A percentile compares a stretch with the other conserved stretches of the same genome.
These are phyloP conservation scores for Boletellus sp. DNA, from an alignment of 768 basidiomycete species.

Conservation along the genomic window DNA sequence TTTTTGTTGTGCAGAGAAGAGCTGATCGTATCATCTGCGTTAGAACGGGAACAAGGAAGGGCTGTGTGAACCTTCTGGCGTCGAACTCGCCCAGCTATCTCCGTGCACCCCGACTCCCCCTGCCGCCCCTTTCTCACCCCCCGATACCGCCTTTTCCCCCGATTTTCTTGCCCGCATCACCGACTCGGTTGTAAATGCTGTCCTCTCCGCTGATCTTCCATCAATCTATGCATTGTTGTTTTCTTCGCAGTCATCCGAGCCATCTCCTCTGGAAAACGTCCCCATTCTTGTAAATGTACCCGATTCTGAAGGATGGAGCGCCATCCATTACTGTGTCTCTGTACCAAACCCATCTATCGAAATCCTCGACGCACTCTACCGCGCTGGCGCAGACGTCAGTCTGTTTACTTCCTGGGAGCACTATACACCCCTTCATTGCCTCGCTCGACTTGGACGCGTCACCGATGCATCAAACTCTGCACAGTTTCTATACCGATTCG, in stretches of 20 bases:
- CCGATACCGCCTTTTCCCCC: conserved; percentile 33
- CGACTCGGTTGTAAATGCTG: conserved; percentile 51
- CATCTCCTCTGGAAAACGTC: conserved; percentile 35
- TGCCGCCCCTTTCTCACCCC: conserved; percentile 28
- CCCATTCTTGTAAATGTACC: conserved; percentile 64
- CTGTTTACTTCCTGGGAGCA: conserved; percentile 64
- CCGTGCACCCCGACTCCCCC: conserved; percentile 21
- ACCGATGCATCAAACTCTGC: conserved; percentile 33
- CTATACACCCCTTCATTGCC: conserved; percentile 65
- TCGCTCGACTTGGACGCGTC: conserved; percentile 42
- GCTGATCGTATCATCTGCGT: conserved; percentile 2
- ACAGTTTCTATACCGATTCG: conserved; percentile 50
- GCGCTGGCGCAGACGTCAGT: conserved; percentile 71
- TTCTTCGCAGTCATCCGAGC: conserved; percentile 41
- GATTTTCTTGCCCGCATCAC: conserved; percentile 43
- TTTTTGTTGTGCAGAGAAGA: conserved; percentile 2
- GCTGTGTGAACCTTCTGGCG: conserved; percentile 22
- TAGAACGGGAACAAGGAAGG: conserved; percentile 33
- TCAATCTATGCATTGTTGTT: conserved; percentile 56
- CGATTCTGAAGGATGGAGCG: conserved; percentile 67
- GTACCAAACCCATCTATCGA: conserved; percentile 52
- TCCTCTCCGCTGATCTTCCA: conserved; percentile 47
- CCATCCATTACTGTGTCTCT: conserved; percentile 67
- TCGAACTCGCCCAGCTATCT: conserved; percentile 24
- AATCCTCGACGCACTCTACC: conserved; percentile 67